Evolutionary conservation across 495 filamentous ascomycete genomes (phyloP), one percentile per base, ranked within the genome.

Genomic region (Neurospora hispaniola): DNA sequence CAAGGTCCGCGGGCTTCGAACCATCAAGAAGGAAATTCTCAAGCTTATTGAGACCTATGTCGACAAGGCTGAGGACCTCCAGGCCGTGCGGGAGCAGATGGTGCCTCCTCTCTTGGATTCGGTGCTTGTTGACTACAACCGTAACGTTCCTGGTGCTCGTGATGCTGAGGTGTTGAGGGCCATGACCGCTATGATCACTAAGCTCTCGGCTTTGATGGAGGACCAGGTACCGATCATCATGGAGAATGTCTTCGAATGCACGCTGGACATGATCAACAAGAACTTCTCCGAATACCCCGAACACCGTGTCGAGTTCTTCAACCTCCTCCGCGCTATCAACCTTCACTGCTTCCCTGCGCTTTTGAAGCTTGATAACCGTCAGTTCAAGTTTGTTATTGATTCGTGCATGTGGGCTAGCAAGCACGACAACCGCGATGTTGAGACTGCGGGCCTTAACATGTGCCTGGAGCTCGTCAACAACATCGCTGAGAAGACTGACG

Each of bases 341-440:
- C 83, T 97, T 6, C 91, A 94, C 80, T 98, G 96, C 81, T 99
- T 99, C 89, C 93, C 91, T 40, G 93, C 96, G 9, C 86, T 99
- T 9, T 86, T 99, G 70, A 95, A 94, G 80, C 90, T 99, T 5
- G 96, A 99, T 81, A 93, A 90, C 70, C 89, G 93, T 20, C 94
- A 98, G 80, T 98, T 99, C 88, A 98, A 98, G 81, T 97, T 98
- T 78, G 96, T 99, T 77, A 98, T 99, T 75, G 96, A 99, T 78
- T 95, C 95, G 38, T 99, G 96, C 87, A 92, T 98, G 90, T 99
- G 96, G 96, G 96, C 96, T 11, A 97, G 94, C 84, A 99, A 99
- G 82, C 96, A 99, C 81, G 96, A 98, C 82, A 99, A 99, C 81
- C 92, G 96, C 35, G 95, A 97, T 78, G 96, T 99, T 42, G 96